Evolutionary conservation across 768 basidiomycete species (phyloP).

Genomic region (Tremella fuciformis): DNA sequence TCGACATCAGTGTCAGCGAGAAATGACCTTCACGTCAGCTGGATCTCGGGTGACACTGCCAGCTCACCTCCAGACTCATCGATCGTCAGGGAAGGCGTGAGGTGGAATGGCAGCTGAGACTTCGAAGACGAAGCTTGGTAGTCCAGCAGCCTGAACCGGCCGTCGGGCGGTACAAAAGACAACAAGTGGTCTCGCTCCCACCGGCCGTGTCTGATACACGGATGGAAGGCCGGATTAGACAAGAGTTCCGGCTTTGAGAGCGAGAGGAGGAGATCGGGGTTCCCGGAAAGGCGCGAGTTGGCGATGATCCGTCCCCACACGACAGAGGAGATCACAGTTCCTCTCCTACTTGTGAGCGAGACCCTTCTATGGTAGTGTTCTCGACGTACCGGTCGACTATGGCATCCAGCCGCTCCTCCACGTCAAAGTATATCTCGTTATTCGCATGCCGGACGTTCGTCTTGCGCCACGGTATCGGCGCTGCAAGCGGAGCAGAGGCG

Average conservation of each 20-base stretch:
- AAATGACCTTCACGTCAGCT: conserved; percentile 41
- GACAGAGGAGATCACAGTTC: conserved; percentile 63
- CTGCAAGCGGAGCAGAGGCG: conserved; percentile 64
- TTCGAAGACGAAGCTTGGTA: conserved; percentile 62
- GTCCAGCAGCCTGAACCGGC: conserved; percentile 76
- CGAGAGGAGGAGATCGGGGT: conserved; percentile 77
- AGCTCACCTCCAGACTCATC: conserved; percentile 55
- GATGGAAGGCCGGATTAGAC: conserved; percentile 80
- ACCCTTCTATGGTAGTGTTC: background rate
- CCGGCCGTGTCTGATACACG: conserved; percentile 81
- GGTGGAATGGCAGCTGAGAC: conserved; percentile 19
- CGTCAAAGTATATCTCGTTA: conserved; percentile 92
- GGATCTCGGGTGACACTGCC: conserved; percentile 55
- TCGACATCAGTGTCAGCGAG: conserved; percentile 44
- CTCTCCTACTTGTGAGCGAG: conserved; percentile 58
- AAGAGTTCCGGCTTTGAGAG: conserved; percentile 73
- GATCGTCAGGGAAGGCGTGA: background rate
- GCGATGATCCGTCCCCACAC: conserved; percentile 76
- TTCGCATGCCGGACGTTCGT: conserved; percentile 74
- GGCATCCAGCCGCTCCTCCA: conserved; percentile 75
- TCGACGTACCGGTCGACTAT: conserved; percentile 68
- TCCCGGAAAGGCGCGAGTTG: conserved; percentile 73
- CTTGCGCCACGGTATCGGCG: conserved; percentile 91
- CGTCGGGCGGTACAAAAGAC: conserved; percentile 93
- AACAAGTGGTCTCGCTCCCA: conserved; percentile 73